Percentiles rank a stretch among this genome's conserved stretches.
Conservation (phyloP, 2,329 filamentous ascomycete genomes). For the Cladosporium sp. region DNA sequence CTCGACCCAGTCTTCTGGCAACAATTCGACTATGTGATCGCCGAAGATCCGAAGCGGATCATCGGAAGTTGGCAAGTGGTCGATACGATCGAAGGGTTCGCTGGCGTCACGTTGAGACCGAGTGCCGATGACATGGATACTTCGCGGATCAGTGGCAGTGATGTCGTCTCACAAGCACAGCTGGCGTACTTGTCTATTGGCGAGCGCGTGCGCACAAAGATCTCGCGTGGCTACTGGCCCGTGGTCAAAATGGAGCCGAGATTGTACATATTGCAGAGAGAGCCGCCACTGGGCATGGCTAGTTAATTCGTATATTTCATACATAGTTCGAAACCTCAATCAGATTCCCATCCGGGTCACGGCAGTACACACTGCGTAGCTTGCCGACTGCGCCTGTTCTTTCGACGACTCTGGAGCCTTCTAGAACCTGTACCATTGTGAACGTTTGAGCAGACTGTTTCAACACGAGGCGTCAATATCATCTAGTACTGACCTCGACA, state of each 20-base stretch:
- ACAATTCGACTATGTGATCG: constrained; percentile 59
- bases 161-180: constrained; percentile 16
- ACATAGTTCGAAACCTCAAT: constrained; percentile 49
- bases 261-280: constrained; percentile 51
- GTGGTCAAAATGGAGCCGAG: constrained; percentile 55
- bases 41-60: constrained; percentile 51
- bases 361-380: constrained; percentile 59
- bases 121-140: constrained; percentile 29
- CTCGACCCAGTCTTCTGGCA: constrained; percentile 57
- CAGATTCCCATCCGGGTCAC: constrained; percentile 63
- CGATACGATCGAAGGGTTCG: constrained; percentile 53
- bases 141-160: too few relatives aligned
- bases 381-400: constrained; percentile 58
- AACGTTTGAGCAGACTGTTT: constrained; percentile 25
- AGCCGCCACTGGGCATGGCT: constrained; percentile 16
- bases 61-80: constrained; percentile 56
- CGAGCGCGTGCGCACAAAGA: constrained; percentile 26
- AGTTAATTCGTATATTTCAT: constrained; percentile 18
- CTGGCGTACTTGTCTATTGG: constrained; percentile 23
- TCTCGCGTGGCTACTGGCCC: constrained; percentile 56
- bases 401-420: constrained; percentile 53
- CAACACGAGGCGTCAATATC: neutral
- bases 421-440: constrained; percentile 34
- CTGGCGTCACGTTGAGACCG: constrained; percentile 51
- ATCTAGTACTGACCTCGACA: constrained; percentile 42